phyloP scores from a whole-genome alignment of 768 basidiomycete genomes.

The Russula lepida region DNA sequence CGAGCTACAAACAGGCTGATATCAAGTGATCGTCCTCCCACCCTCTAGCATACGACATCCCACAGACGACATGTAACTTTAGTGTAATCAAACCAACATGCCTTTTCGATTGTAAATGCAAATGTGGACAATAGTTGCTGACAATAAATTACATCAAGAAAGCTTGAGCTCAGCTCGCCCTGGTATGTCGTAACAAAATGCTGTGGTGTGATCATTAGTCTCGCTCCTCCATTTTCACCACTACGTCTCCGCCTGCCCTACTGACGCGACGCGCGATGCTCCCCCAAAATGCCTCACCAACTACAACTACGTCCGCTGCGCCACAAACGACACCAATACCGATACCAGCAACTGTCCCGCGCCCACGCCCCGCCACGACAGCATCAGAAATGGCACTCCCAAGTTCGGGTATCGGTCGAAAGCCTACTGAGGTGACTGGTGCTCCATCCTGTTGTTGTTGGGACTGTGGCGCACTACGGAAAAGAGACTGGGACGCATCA shows the following conservation, averaged over 20 bases:
- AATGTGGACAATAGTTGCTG: not conserved
- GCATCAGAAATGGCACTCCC: constrained; percentile 6
- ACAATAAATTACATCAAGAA: constrained; percentile 1
- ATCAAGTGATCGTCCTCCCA: constrained; percentile 8
- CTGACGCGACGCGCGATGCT: constrained; percentile 4
- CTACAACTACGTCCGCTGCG: constrained; percentile 15
- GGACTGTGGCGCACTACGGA: constrained; percentile 18
- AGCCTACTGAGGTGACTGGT: not conserved
- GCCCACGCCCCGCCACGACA: constrained; percentile 15
- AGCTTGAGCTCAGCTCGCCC: not conserved
- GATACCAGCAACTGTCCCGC: constrained; percentile 15
- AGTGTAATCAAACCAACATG: not conserved
- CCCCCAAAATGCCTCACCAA: constrained; percentile 20
- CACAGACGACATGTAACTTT: not conserved
- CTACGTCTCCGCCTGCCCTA: not conserved
- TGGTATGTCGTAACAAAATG: not conserved
- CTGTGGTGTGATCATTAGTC: not conserved
- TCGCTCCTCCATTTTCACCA: constrained; percentile 17
- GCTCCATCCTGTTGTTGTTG: not conserved
- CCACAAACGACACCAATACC: constrained; percentile 21
- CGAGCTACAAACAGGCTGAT: constrained; percentile 39
- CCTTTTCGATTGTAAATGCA: not conserved
- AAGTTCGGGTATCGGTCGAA: constrained; percentile 21
- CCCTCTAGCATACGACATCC: not conserved
- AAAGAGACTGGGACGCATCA: constrained; percentile 65